These are phyloP conservation scores for Podaxis mareebaensis DNA, from an alignment of 768 basidiomycete species.

Conservation along the genomic window DNA sequence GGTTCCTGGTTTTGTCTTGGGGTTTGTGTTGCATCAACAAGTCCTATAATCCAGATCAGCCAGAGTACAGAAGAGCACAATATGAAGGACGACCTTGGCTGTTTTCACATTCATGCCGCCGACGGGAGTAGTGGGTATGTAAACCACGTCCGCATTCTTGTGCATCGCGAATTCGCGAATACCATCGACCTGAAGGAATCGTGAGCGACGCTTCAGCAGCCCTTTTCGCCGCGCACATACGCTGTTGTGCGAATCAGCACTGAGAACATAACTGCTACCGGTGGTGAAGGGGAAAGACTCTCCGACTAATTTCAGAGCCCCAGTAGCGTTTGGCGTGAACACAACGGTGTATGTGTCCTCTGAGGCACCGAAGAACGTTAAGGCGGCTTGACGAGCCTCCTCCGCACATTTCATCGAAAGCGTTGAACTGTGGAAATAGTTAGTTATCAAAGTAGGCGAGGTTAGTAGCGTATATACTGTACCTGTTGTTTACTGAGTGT, in stretches of 20 bases:
- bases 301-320: slow-evolving; percentile 78
- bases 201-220: background rate
- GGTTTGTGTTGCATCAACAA: slow-evolving; percentile 52
- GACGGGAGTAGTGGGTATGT: slow-evolving; percentile 61
- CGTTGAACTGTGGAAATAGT: slow-evolving; percentile 51
- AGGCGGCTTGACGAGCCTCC: slow-evolving; percentile 71
- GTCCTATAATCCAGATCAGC: slow-evolving; percentile 37
- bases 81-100: slow-evolving; percentile 54
- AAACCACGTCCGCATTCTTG: slow-evolving; percentile 57
- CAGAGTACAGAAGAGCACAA: background rate
- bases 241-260: slow-evolving; percentile 84
- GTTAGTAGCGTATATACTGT: slow-evolving; percentile 33
- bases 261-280: slow-evolving; percentile 64
- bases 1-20: slow-evolving; percentile 40
- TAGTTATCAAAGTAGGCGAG: background rate
- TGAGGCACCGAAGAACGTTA: slow-evolving; percentile 76
- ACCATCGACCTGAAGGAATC: slow-evolving; percentile 51
- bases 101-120: slow-evolving; percentile 63
- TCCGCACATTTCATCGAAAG: slow-evolving; percentile 65
- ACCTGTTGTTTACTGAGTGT: slow-evolving; percentile 83
- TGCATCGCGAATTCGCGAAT: slow-evolving; percentile 69
- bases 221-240: slow-evolving; percentile 34
- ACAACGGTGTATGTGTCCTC: slow-evolving; percentile 73
- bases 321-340: slow-evolving; percentile 80
- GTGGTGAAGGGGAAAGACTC: slow-evolving; percentile 73